Evolutionary conservation across 2,329 filamentous ascomycete genomes (phyloP).

Genomic region (Ascochyta clinopodiicola): DNA sequence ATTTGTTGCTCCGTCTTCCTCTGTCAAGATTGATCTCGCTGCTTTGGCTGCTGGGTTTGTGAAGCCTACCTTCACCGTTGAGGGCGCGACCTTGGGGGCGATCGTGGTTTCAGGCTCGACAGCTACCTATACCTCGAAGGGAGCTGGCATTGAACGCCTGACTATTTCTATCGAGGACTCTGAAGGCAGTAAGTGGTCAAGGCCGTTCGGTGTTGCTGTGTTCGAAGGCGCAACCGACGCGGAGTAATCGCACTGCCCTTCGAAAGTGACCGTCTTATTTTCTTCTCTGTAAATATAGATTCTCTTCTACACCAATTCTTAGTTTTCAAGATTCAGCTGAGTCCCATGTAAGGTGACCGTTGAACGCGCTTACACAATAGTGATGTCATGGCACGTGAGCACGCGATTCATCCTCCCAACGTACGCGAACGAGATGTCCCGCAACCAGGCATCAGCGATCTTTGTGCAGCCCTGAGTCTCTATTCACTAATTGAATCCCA

Average conservation of each 20-base stretch:
- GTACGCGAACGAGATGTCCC: background rate
- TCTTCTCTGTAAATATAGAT: too few relatives aligned
- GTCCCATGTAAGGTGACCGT: background rate
- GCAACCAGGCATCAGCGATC: background rate
- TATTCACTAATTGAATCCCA: background rate
- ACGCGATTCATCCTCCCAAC: background rate
- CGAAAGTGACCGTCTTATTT: too few relatives aligned
- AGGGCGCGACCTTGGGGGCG: conserved; percentile 15
- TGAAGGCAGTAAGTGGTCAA: conserved; percentile 20
- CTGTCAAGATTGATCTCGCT: conserved; percentile 33
- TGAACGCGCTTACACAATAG: too few relatives aligned
- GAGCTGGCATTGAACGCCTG: conserved; percentile 17
- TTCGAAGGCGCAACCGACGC: conserved; percentile 17
- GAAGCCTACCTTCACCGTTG: conserved; percentile 17
- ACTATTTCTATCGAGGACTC: conserved; percentile 13
- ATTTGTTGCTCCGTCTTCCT: conserved; percentile 34
- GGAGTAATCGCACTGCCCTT: background rate
- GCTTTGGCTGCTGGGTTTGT: conserved; percentile 24
- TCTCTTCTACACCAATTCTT: background rate
- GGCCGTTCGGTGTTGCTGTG: conserved; percentile 19
- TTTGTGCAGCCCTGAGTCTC: background rate
- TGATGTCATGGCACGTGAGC: conserved; percentile 18
- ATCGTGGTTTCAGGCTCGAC: conserved; percentile 10
- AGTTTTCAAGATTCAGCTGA: background rate
- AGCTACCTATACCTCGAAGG: conserved; percentile 16